Conservation (phyloP, 805 yeast genomes). For the Diddensiella transvaalensis region DNA sequence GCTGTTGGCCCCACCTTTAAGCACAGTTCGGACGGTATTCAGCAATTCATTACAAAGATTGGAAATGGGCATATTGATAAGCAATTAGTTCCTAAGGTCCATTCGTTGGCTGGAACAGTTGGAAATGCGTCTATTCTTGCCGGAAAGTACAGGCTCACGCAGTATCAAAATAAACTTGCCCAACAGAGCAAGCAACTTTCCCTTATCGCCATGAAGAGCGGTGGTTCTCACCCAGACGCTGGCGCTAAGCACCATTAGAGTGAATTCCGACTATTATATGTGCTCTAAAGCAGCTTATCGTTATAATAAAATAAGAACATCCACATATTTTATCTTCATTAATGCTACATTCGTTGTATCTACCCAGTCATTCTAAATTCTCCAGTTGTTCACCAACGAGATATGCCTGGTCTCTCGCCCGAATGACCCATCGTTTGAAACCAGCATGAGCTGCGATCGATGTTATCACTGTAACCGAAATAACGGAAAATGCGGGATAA, state of each 20-base stretch:
- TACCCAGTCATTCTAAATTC: slow-evolving; percentile 26
- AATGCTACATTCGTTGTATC: slow-evolving; percentile 3
- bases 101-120: slow-evolving; percentile 21
- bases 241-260: not conserved
- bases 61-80: slow-evolving; percentile 21
- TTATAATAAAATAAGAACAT: too few species aligned
- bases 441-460: slow-evolving; percentile 5
- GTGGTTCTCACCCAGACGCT: not conserved
- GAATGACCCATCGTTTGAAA: slow-evolving; percentile 14
- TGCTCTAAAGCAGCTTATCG: too few species aligned
- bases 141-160: slow-evolving; percentile 17
- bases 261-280: too few species aligned
- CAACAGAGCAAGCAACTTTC: slow-evolving; percentile 9
- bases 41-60: slow-evolving; percentile 2
- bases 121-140: slow-evolving; percentile 23
- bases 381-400: slow-evolving; percentile 34
- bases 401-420: slow-evolving; percentile 33
- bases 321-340: too few species aligned
- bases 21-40: not conserved
- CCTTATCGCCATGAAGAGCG: slow-evolving; percentile 3
- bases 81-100: slow-evolving; percentile 28
- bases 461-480: slow-evolving; percentile 6
- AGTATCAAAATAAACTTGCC: slow-evolving; percentile 21
- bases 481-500: slow-evolving; percentile 11
- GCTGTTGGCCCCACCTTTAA: not conserved